phyloP scores from a whole-genome alignment of 208 protist genomes.

The Ichthyophonus hoferi region DNA sequence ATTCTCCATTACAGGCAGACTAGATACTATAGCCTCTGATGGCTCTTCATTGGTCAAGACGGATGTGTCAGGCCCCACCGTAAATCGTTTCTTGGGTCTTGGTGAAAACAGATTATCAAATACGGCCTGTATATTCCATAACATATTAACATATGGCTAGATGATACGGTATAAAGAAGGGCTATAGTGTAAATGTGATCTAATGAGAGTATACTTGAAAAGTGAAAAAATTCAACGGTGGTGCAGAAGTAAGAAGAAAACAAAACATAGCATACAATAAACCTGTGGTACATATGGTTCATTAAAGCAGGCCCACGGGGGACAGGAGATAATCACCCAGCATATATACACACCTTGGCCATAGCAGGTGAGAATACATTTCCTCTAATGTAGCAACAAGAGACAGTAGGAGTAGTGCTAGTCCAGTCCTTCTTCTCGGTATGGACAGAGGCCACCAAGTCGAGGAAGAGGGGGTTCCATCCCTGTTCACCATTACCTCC shows the following conservation, averaged over 20 bases:
- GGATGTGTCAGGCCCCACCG: background rate
- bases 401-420: background rate
- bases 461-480: conserved; percentile 11
- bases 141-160: no score
- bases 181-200: no score
- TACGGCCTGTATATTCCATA: background rate
- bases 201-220: no score
- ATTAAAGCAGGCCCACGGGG: no score
- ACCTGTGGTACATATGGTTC: no score
- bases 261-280: no score
- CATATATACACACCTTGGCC: background rate
- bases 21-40: background rate
- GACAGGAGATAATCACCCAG: no score
- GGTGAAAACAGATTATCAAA: conserved; percentile 1
- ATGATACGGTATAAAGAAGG: no score
- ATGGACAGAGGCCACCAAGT: conserved; percentile 1
- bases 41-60: background rate
- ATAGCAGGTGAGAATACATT: background rate
- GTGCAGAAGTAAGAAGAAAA: no score
- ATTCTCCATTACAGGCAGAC: background rate
- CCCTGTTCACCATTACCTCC: background rate
- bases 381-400: background rate
- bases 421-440: background rate
- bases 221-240: no score
- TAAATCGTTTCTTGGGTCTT: background rate